These are phyloP conservation scores for Saturnispora sekii DNA, from an alignment of 805 yeast genomes.

Conservation along the genomic window DNA sequence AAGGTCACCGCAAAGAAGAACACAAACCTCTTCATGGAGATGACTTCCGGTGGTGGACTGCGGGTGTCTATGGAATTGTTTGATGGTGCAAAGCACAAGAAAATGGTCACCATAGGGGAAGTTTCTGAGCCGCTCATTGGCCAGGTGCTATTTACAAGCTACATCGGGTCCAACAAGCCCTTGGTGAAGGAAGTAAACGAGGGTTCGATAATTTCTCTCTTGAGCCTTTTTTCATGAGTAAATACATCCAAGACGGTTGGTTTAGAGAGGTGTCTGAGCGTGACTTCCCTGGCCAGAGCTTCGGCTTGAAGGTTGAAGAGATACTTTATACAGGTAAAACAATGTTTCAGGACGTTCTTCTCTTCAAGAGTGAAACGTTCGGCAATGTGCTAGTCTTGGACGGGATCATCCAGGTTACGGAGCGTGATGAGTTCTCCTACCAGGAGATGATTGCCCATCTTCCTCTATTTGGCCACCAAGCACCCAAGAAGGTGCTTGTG, in stretches of 20 bases:
- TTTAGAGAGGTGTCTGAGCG: slow-evolving; percentile 60
- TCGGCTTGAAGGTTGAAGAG: slow-evolving; percentile 52
- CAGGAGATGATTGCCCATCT: slow-evolving; percentile 87
- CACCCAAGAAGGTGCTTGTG: slow-evolving; percentile 83
- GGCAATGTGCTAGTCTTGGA: slow-evolving; percentile 87
- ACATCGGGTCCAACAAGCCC: slow-evolving; percentile 61
- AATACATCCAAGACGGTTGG: slow-evolving; percentile 55
- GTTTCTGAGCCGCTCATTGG: slow-evolving; percentile 55
- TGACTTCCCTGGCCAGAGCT: slow-evolving; percentile 83
- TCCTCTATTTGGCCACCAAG: slow-evolving; percentile 67
- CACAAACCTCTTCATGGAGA: slow-evolving; percentile 53
- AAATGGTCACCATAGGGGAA: slow-evolving; percentile 37
- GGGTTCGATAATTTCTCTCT: slow-evolving; percentile 11
- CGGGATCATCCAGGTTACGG: slow-evolving; percentile 87
- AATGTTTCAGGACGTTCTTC: slow-evolving; percentile 70
- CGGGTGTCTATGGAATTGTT: slow-evolving; percentile 22
- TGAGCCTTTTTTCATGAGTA: background rate
- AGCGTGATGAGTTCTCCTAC: slow-evolving; percentile 86
- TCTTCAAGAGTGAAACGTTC: slow-evolving; percentile 63
- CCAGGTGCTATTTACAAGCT: slow-evolving; percentile 62
- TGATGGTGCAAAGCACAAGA: slow-evolving; percentile 9
- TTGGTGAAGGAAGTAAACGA: slow-evolving; percentile 34
- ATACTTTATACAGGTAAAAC: slow-evolving; percentile 61
- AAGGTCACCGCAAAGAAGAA: slow-evolving; percentile 71
- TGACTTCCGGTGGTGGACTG: slow-evolving; percentile 38